phyloP scores from a whole-genome alignment of 768 basidiomycete species.

The Suillus brevipes region DNA sequence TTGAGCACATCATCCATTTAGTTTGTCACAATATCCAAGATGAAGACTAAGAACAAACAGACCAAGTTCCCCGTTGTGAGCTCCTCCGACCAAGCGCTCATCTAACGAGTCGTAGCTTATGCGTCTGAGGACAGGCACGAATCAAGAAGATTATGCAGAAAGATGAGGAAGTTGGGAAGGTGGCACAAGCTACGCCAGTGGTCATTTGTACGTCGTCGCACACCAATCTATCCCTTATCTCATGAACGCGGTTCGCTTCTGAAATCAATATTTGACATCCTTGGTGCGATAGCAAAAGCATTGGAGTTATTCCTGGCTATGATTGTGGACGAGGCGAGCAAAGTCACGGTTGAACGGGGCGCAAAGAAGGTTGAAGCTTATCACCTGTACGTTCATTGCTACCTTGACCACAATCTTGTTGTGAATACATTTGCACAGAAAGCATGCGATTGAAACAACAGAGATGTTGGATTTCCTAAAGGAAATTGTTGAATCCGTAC shows the following conservation, averaged over 20 bases:
- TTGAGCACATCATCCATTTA: neutral
- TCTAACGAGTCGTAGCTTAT: constrained; percentile 11
- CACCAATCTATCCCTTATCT: constrained; percentile 2
- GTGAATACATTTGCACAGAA: constrained; percentile 47
- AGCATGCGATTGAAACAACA: constrained; percentile 86
- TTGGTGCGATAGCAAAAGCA: constrained; percentile 70
- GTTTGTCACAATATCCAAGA: constrained; percentile 24
- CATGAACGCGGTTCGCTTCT: constrained; percentile 10
- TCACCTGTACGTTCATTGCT: constrained; percentile 72
- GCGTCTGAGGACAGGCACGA: constrained; percentile 60
- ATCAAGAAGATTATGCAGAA: constrained; percentile 99
- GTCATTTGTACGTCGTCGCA: constrained; percentile 79
- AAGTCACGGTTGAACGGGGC: constrained; percentile 75
- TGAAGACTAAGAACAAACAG: constrained; percentile 91
- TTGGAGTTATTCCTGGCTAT: constrained; percentile 88
- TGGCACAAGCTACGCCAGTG: constrained; percentile 93
- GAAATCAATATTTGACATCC: neutral
- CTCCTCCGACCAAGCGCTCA: constrained; percentile 10
- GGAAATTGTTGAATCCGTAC: constrained; percentile 83
- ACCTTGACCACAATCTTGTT: constrained; percentile 6
- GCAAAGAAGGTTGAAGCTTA: constrained; percentile 90
- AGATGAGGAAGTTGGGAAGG: constrained; percentile 98
- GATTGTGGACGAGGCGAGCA: constrained; percentile 79
- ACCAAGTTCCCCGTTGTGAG: constrained; percentile 91
- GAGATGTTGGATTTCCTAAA: constrained; percentile 93